Conservation (phyloP, 169 alveolate genomes). For the Plasmodium relictum region DNA sequence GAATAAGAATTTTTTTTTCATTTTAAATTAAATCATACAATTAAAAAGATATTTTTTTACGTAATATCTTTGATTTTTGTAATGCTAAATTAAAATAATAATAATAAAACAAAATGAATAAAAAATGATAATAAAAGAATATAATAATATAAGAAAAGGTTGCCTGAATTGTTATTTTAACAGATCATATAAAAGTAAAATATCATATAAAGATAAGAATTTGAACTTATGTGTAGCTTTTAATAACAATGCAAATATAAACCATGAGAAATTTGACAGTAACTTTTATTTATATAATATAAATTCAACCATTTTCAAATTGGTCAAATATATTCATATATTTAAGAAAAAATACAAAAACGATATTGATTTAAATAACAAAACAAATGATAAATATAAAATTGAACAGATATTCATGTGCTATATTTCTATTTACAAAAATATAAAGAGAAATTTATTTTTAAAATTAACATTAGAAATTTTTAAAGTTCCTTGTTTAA, state of each 20-base stretch:
- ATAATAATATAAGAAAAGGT: slow-evolving; percentile 3
- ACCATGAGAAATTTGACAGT: slow-evolving; percentile 54
- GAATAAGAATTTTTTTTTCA: too few species aligned
- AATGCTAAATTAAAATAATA: too few species aligned
- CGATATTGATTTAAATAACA: neutral
- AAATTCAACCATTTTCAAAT: slow-evolving; percentile 39
- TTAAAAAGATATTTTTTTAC: too few species aligned
- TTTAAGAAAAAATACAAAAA: slow-evolving; percentile 24
- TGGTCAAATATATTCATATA: slow-evolving; percentile 64
- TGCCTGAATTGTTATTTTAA: neutral
- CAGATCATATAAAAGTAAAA: neutral
- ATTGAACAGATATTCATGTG: slow-evolving; percentile 71
- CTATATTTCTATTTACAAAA: slow-evolving; percentile 47
- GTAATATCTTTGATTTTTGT: too few species aligned
- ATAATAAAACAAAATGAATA: neutral
- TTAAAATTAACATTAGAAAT: slow-evolving; percentile 46
- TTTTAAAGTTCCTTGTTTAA: slow-evolving; percentile 26
- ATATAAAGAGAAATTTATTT: slow-evolving; percentile 37
- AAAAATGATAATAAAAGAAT: slow-evolving; percentile 32
- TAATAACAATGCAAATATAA: slow-evolving; percentile 44
- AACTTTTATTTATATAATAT: slow-evolving; percentile 39
- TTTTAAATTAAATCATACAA: too few species aligned
- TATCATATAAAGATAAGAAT: slow-evolving; percentile 15
- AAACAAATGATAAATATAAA: slow-evolving; percentile 12
- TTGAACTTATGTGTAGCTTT: slow-evolving; percentile 55